phyloP scores from a whole-genome alignment of 1,284 basidiomycete species.

The Melampsora larici-populina region DNA sequence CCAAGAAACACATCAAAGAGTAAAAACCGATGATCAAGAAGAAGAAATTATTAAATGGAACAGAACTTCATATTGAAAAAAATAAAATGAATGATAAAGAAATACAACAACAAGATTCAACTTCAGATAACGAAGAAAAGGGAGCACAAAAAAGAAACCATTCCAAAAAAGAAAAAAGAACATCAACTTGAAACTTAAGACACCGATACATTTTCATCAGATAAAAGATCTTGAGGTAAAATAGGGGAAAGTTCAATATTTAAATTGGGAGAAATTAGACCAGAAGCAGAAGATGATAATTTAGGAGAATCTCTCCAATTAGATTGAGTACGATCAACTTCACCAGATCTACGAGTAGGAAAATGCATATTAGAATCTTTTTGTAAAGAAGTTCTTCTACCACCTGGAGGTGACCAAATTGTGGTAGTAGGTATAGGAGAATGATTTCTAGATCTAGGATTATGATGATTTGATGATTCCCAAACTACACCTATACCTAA shows the following conservation, averaged over 20 bases:
- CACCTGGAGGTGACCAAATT: neutral
- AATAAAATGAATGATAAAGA: neutral
- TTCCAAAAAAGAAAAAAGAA: neutral
- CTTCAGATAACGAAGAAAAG: neutral
- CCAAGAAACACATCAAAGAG: too few relatives aligned
- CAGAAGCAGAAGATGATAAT: conserved; percentile 12
- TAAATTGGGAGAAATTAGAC: conserved; percentile 4
- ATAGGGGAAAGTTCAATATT: neutral
- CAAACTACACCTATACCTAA: conserved; percentile 36
- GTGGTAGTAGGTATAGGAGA: neutral
- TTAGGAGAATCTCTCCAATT: conserved; percentile 25
- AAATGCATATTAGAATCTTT: neutral
- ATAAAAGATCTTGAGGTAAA: conserved; percentile 16
- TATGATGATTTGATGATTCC: conserved; percentile 16
- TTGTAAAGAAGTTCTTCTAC: neutral
- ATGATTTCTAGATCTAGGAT: neutral
- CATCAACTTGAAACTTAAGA: neutral
- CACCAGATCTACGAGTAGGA: neutral
- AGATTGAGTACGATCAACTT: conserved; percentile 35
- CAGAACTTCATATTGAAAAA: neutral
- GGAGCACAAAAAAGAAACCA: neutral
- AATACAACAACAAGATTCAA: neutral
- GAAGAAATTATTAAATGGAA: neutral
- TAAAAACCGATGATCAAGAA: too few relatives aligned
- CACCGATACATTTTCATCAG: neutral